A percentile compares a stretch with the other conserved stretches of the same genome.
Conservation (phyloP, 176 grass and related monocot species). For the Musa schizocarpa region DNA sequence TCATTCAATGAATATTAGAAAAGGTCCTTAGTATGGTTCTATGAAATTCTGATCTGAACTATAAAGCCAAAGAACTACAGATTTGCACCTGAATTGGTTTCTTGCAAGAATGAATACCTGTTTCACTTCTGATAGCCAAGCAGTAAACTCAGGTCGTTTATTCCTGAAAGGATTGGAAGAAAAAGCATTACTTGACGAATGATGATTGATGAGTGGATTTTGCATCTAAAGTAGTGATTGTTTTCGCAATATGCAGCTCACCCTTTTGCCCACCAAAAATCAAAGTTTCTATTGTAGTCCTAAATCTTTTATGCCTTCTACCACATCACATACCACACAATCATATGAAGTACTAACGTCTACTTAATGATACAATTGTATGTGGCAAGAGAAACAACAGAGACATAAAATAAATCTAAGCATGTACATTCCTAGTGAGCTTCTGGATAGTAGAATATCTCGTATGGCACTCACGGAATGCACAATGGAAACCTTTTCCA, state of each 20-base stretch:
- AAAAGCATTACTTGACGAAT: background rate
- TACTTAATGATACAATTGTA: too few species aligned
- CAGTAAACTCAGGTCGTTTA: conserved; percentile 92
- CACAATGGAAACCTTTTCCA: too few species aligned
- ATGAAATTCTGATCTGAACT: background rate
- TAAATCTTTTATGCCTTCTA: background rate
- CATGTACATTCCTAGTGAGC: too few species aligned
- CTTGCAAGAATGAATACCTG: conserved; percentile 34
- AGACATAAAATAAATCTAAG: too few species aligned
- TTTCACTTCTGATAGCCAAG: conserved; percentile 90
- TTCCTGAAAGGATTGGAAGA: conserved; percentile 54
- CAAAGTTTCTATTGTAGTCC: background rate
- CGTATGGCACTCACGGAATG: too few species aligned
- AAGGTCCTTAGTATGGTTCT: background rate
- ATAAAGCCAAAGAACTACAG: background rate
- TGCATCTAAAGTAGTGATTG: background rate
- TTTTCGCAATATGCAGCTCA: background rate
- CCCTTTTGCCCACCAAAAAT: background rate
- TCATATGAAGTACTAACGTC: background rate
- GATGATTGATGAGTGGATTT: background rate
- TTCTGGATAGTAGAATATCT: too few species aligned
- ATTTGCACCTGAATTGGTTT: background rate
- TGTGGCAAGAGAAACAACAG: too few species aligned
- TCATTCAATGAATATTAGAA: too few species aligned
- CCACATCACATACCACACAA: background rate